Evolutionary conservation across 2,329 filamentous ascomycete genomes (phyloP), one percentile per base, ranked within the genome.

Genomic region (Aspergillus japonicus): DNA sequence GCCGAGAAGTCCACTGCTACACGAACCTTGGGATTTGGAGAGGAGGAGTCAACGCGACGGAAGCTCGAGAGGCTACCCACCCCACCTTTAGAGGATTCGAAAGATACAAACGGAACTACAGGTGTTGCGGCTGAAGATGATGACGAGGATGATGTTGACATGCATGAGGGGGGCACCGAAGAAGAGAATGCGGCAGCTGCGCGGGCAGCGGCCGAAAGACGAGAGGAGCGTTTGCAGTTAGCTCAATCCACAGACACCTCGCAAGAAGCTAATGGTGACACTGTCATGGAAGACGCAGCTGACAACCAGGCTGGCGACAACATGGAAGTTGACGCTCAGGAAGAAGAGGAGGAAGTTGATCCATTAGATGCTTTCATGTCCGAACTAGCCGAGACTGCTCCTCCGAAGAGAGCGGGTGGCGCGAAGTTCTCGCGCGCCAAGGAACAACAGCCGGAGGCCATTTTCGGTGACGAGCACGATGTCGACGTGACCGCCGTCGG

Each of bases 291-390:
- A 61, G 80, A 83, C 62, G 75, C 74, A 19, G 71, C 73, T 24
- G 67, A 65, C 54, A 64, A 71, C 48, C 75, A 77, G 42, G 62
- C 69, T 23, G 47, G 64, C 29, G 71, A 75, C 61, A 78, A 77
- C 47, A 79, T 78, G 67, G 76, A 79, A 23, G 63, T 69, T 5
- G 72, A 75, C 29, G 68, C 63, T 4, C 48, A 64, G 14, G 63
- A 64, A 33, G 62, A 71, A 24, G 70, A 61, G 44, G 77, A 92
- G 57, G 91, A 92, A 50, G 86, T 95, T 39, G 95, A 99, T 73
- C 92, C 95, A 7, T 81, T 99, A 42, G 95, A 99, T 78, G 94
- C 92, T n/a, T 99, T 96, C 79, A 99, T 99, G 95, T 89, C 87
- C 55, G 86, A 84, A 62, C 81, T 89, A 53, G 79, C 79, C 3